These are phyloP conservation scores for Trichoderma oligosporum DNA, from an alignment of 2,329 filamentous ascomycete species.

Conservation along the genomic window DNA sequence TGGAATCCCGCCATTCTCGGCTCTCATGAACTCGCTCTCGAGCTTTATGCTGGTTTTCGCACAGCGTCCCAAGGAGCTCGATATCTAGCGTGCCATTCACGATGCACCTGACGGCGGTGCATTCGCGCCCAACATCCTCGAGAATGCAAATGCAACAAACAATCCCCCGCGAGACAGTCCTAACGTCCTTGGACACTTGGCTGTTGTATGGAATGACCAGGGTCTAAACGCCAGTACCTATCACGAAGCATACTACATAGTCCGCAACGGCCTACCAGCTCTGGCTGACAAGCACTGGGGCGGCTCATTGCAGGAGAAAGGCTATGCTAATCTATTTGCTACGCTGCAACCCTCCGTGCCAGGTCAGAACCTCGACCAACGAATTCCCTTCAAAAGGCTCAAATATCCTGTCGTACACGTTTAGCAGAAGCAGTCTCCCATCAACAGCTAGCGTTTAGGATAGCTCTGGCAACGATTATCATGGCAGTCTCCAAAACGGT, in stretches of 20 bases:
- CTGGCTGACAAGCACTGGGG: conserved; percentile 29
- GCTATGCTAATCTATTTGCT: conserved; percentile 21
- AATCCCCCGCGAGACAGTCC: conserved; percentile 22
- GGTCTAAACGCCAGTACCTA: conserved; percentile 26
- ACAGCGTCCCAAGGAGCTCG: conserved; percentile 21
- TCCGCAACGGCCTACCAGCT: conserved; percentile 24
- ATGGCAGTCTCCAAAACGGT: conserved; percentile 15
- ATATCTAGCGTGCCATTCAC: conserved; percentile 23
- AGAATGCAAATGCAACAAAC: conserved; percentile 23
- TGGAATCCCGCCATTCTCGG: conserved; percentile 48
- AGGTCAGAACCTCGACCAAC: conserved; percentile 26
- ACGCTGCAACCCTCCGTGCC: conserved; percentile 23
- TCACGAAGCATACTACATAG: conserved; percentile 25
- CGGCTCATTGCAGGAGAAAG: conserved; percentile 19
- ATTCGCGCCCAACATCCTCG: conserved; percentile 25
- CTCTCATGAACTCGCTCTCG: conserved; percentile 42
- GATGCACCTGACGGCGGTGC: conserved; percentile 21
- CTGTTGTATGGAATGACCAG: conserved; percentile 26
- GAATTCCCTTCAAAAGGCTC: conserved; percentile 19
- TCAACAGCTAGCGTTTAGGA: conserved; percentile 26
- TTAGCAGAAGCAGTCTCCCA: conserved; percentile 23
- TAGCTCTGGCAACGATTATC: conserved; percentile 24
- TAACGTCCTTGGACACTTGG: conserved; percentile 24
- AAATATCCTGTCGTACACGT: conserved; percentile 24
- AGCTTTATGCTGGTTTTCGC: conserved; percentile 45